phyloP scores from a whole-genome alignment of 192 early-diverging fungal genomes.

The Coemansia sp. region DNA sequence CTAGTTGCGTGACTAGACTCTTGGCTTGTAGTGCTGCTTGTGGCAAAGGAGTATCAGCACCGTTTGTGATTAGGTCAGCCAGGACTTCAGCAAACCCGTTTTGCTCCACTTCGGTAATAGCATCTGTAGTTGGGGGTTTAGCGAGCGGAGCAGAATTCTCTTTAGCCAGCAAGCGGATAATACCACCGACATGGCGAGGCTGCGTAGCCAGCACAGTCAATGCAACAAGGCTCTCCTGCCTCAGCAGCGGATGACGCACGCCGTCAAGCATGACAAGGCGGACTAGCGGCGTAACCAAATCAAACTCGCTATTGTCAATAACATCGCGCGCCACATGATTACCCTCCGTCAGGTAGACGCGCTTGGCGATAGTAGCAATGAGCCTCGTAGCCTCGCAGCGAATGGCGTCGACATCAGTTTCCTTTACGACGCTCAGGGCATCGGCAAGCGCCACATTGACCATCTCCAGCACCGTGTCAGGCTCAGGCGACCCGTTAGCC shows the following conservation, averaged over 20 bases:
- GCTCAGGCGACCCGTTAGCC: constrained; percentile 5
- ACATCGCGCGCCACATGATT: background rate
- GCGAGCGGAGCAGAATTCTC: constrained; percentile 9
- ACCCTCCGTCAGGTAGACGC: constrained; percentile 12
- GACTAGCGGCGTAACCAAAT: constrained; percentile 38
- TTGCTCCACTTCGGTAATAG: background rate
- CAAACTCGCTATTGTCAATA: constrained; percentile 7
- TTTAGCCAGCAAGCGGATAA: constrained; percentile 18
- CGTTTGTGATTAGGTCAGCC: constrained; percentile 3
- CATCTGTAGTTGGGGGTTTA: background rate
- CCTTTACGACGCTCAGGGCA: constrained; percentile 21
- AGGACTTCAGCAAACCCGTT: constrained; percentile 22
- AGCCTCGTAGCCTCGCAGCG: constrained; percentile 52
- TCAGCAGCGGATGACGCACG: constrained; percentile 46
- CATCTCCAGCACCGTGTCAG: constrained; percentile 7
- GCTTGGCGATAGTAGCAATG: constrained; percentile 30
- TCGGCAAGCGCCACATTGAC: constrained; percentile 19
- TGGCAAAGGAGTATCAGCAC: constrained; percentile 24
- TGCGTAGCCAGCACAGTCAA: constrained; percentile 35
- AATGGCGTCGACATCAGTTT: constrained; percentile 48
- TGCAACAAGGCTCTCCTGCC: constrained; percentile 50
- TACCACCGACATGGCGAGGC: constrained; percentile 7
- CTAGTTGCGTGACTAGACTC: constrained; percentile 38
- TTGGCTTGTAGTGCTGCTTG: constrained; percentile 46
- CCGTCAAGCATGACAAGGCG: constrained; percentile 41